A percentile compares a stretch with the other conserved stretches of the same genome.
phyloP scores from a whole-genome alignment of 805 yeast species.

The Teunomyces barrocoloradensis region DNA sequence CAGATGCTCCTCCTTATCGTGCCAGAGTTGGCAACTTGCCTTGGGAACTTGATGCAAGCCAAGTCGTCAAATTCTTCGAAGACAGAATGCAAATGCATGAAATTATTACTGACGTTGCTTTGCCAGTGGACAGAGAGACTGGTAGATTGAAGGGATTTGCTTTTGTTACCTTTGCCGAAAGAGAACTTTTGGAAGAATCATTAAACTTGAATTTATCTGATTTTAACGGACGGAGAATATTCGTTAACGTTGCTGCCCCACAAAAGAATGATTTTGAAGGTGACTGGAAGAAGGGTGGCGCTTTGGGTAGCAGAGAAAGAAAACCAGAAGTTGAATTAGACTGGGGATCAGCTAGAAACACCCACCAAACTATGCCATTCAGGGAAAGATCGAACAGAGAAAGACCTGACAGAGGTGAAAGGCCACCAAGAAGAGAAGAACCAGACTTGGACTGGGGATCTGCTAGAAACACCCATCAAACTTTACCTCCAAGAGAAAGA shows the following conservation, averaged over 20 bases:
- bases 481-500: constrained; percentile 35
- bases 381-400: constrained; percentile 22
- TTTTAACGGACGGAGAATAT: constrained; percentile 49
- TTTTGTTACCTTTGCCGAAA: constrained; percentile 48
- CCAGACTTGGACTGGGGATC: constrained; percentile 43
- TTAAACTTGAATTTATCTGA: constrained; percentile 43
- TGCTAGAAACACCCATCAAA: constrained; percentile 29
- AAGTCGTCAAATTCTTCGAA: constrained; percentile 59
- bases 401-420: constrained; percentile 18
- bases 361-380: constrained; percentile 33
- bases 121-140: constrained; percentile 66
- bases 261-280: constrained; percentile 43
- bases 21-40: constrained; percentile 89
- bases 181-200: constrained; percentile 50
- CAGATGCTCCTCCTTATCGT: constrained; percentile 87
- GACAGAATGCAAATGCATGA: constrained; percentile 49
- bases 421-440: constrained; percentile 32
- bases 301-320: constrained; percentile 13
- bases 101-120: constrained; percentile 60
- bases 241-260: constrained; percentile 60
- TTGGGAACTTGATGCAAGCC: constrained; percentile 71
- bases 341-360: constrained; percentile 50
- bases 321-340: constrained; percentile 59
- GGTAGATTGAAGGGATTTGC: constrained; percentile 63
- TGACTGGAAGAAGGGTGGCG: constrained; percentile 38